Conservation (phyloP, 148 eudicot genomes). For the Chenopodium berlandieri region DNA sequence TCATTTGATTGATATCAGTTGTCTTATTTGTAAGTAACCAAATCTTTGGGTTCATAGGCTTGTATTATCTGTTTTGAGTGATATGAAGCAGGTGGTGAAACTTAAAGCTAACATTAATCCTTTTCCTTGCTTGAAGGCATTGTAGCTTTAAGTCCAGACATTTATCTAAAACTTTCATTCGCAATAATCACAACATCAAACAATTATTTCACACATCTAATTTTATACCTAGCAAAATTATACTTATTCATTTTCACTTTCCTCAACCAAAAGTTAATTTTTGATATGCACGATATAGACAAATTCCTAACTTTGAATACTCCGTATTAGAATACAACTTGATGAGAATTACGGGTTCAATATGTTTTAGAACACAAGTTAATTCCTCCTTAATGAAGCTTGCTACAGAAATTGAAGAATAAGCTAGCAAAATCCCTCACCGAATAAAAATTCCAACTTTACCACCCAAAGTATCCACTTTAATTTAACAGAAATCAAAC, state of each 20-base stretch:
- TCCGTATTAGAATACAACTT: not conserved
- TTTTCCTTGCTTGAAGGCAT: not conserved
- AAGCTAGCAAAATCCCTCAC: not conserved
- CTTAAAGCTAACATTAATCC: slow-evolving; percentile 1
- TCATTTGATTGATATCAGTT: not conserved
- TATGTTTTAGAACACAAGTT: not conserved
- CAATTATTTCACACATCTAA: not conserved
- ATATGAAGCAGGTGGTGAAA: not conserved
- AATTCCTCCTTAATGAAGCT: too few relatives aligned
- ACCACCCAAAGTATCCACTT: not conserved
- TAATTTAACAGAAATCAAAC: not conserved
- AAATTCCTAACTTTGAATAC: not conserved
- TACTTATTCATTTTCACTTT: too few relatives aligned
- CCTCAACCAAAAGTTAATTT: not conserved
- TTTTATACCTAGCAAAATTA: not conserved
- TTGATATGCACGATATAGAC: not conserved
- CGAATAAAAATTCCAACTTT: not conserved
- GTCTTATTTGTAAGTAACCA: not conserved
- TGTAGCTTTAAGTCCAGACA: not conserved
- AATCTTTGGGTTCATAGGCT: not conserved
- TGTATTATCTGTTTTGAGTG: not conserved
- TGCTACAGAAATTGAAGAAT: not conserved
- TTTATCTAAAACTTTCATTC: not conserved
- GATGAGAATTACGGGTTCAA: not conserved
- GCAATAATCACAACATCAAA: not conserved